Evolutionary conservation across 2,329 filamentous ascomycete species (phyloP).

Genomic region (Colletotrichum plurivorum): DNA sequence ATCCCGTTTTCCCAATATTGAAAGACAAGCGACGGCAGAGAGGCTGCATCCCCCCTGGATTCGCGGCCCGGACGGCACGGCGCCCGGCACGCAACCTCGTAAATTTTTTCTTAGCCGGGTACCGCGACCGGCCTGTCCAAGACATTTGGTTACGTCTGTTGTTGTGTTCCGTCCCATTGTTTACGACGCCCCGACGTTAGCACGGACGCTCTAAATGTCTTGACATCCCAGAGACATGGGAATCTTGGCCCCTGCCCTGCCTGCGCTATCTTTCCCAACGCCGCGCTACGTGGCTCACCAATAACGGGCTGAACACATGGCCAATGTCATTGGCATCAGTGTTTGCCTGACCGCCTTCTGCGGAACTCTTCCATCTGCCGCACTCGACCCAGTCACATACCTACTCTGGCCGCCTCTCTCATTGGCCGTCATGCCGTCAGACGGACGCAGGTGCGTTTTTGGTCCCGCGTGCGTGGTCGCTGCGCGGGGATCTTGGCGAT

Average conservation of each 20-base stretch:
- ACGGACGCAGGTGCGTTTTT: constrained; percentile 6
- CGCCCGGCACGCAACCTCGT: constrained; percentile 14
- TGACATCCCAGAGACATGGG: too few species aligned
- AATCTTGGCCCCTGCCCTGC: too few species aligned
- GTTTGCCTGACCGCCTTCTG: not conserved
- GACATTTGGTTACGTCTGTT: not conserved
- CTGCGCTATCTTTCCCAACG: too few species aligned
- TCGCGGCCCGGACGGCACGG: constrained; percentile 21
- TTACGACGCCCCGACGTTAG: not conserved
- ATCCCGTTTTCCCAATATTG: not conserved
- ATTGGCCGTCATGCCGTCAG: constrained; percentile 5
- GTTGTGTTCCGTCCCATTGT: not conserved
- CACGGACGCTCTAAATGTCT: too few species aligned
- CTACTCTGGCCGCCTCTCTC: too few species aligned
- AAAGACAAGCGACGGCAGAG: not conserved
- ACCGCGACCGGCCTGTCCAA: constrained; percentile 15
- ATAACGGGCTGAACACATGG: too few species aligned
- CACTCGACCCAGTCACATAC: too few species aligned
- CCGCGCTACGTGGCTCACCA: too few species aligned
- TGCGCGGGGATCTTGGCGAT: not conserved
- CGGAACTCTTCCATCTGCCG: too few species aligned
- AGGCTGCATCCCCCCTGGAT: not conserved
- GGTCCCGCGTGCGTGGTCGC: not conserved
- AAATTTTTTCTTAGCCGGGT: not conserved
- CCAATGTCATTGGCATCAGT: too few species aligned